phyloP scores from a whole-genome alignment of 257 asterid genomes.

The Solanum etuberosum region DNA sequence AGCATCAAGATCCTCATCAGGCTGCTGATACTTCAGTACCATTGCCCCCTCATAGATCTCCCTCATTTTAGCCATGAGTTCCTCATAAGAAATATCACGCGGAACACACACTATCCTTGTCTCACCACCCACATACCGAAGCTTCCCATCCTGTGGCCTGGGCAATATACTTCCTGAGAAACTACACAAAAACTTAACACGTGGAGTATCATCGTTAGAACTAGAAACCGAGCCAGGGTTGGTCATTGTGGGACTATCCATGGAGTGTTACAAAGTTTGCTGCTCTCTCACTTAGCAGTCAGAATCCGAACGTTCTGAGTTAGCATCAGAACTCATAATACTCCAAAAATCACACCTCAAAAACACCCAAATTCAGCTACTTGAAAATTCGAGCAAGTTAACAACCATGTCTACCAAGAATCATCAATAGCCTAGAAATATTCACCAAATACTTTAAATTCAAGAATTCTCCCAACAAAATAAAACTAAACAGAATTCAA shows the following conservation, averaged over 20 bases:
- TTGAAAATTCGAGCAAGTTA: background rate
- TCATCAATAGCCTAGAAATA: background rate
- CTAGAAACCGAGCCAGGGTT: conserved; percentile 28
- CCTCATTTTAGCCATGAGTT: conserved; percentile 83
- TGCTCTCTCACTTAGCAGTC: conserved; percentile 12
- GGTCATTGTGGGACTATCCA: conserved; percentile 59
- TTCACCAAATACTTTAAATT: conserved; percentile 1
- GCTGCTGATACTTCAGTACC: conserved; percentile 84
- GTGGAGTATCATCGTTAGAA: conserved; percentile 52
- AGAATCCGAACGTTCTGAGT: conserved; percentile 14
- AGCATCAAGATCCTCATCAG: conserved; percentile 98
- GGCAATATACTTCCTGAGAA: conserved; percentile 83
- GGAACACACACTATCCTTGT: conserved; percentile 77
- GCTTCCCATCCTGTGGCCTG: conserved; percentile 95
- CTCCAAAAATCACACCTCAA: background rate
- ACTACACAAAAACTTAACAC: conserved; percentile 90
- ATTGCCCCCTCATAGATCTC: conserved; percentile 77
- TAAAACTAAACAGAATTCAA: background rate
- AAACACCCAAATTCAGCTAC: background rate
- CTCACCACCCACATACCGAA: conserved; percentile 95
- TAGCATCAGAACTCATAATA: conserved; percentile 1
- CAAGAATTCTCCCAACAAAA: background rate
- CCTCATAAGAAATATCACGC: conserved; percentile 65
- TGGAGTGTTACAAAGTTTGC: conserved; percentile 12
- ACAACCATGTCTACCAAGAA: background rate